These are phyloP conservation scores for Thalassiosira ordinaria DNA, from an alignment of 352 stramenopile genomes.

Conservation along the genomic window DNA sequence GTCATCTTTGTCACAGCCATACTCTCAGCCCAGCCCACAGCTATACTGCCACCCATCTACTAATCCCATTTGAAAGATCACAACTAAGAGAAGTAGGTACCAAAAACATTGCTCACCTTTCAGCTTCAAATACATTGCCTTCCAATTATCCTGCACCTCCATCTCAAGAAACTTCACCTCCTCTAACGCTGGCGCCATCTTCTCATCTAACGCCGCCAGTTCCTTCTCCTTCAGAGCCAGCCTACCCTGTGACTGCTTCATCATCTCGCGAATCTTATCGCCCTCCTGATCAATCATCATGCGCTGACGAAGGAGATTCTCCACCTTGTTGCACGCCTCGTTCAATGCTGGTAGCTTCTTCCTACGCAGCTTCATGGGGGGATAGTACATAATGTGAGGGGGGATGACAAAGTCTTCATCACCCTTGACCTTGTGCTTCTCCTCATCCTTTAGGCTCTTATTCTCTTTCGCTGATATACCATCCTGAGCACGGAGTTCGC, in stretches of 20 bases:
- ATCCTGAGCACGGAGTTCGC: slow-evolving; percentile 9
- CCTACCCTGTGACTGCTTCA: slow-evolving; percentile 12
- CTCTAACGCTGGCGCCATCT: slow-evolving; percentile 17
- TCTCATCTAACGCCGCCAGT: slow-evolving; percentile 5
- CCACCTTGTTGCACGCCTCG: slow-evolving; percentile 22
- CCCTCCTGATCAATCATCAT: slow-evolving; percentile 11
- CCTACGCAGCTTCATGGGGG: slow-evolving; percentile 16
- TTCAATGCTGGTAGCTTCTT: slow-evolving; percentile 9
- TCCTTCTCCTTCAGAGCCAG: slow-evolving; percentile 11
- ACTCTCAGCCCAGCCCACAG: too few species aligned
- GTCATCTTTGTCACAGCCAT: too few species aligned
- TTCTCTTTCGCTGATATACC: background rate
- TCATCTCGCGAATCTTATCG: slow-evolving; percentile 18
- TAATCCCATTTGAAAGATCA: too few species aligned
- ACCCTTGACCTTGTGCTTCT: background rate
- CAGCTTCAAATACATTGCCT: slow-evolving; percentile 23
- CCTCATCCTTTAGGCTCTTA: background rate
- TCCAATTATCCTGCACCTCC: slow-evolving; percentile 21
- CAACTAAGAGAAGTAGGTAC: too few species aligned
- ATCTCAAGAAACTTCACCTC: slow-evolving; percentile 19
- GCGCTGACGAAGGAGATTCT: slow-evolving; percentile 10
- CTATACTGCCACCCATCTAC: too few species aligned
- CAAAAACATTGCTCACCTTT: background rate
- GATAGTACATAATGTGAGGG: slow-evolving; percentile 25
- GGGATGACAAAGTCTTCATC: slow-evolving; percentile 29